Evolutionary conservation across 139 green algal genomes (phyloP), one percentile per base, ranked within the genome.

Genomic region (Coelastrella sp.): DNA sequence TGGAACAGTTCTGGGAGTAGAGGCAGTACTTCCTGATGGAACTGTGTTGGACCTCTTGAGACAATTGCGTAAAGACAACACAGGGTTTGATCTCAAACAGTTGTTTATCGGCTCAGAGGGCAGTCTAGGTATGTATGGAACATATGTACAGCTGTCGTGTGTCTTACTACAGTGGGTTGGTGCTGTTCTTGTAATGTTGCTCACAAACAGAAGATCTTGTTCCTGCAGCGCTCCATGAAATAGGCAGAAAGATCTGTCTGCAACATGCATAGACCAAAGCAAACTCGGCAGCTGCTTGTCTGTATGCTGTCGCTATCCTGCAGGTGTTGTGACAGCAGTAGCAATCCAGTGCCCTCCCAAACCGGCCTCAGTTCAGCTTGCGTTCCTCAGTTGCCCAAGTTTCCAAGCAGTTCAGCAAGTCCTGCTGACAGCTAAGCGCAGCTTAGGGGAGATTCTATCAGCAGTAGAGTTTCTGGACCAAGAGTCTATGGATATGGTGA

Each of bases 11-110:
- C 87, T 99, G 45, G 98, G 97, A 8, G 43, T 99, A 41, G 96
- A 99, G 87, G 96, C 94, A 21, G 98, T 98, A 53, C 86, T 98
- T 57, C 92, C 96, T 17, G 90, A 98, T 74, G 97, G 96, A 48
- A 92, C 76, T 1, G 91, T 99, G 40, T 76, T 99, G 83, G 95
- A 99, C 90, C 81, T 97, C 74, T 78, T 98, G 59, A 83, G 79
- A 13, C 90, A 87, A 9, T 85, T 98, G 63, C 89, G 95, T 17
- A 99, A 99, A 86, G 96, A 99, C 94, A 99, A 99, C 93, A 99
- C 97, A 0, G 97, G 97, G 45, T 99, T 98, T 73, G 96, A 99
- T 90, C 88, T 99, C 40, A 99, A 99, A 92, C 95, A 99, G 88
- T 91, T 99, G 27, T 98, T 99, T 89, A 98, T 99, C 17, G 98